A percentile compares a stretch with the other conserved stretches of the same genome.
Conservation (phyloP, 345 rosid species). For the Abelmoschus esculentus region DNA sequence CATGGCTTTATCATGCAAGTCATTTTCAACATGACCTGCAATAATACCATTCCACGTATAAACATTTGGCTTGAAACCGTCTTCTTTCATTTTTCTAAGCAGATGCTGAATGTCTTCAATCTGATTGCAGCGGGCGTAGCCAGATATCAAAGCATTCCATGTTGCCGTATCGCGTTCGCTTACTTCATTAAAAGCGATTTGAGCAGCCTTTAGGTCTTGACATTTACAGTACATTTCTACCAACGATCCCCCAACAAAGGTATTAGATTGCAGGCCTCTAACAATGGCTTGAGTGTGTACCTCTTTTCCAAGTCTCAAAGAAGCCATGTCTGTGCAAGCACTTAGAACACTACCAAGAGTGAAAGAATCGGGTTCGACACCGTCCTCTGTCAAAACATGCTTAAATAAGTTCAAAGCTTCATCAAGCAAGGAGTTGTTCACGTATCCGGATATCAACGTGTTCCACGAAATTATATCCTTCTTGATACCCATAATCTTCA, state of each 20-base stretch:
- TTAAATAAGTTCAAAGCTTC: constrained; percentile 40
- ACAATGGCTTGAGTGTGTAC: constrained; percentile 24
- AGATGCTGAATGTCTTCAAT: constrained; percentile 22
- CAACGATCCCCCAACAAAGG: constrained; percentile 55
- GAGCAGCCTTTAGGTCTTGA: constrained; percentile 26
- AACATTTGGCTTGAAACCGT: constrained; percentile 45
- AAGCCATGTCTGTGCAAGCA: constrained; percentile 43
- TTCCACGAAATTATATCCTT: constrained; percentile 51
- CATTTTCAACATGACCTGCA: constrained; percentile 43
- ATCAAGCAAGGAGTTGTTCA: constrained; percentile 28
- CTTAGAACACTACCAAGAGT: constrained; percentile 55
- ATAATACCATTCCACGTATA: constrained; percentile 52
- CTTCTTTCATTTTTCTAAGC: constrained; percentile 36
- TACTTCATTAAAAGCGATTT: constrained; percentile 39
- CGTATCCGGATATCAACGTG: constrained; percentile 54
- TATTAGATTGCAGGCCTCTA: constrained; percentile 40
- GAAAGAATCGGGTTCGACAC: constrained; percentile 37
- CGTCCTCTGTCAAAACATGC: constrained; percentile 30
- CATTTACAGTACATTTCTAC: constrained; percentile 51
- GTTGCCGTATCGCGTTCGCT: constrained; percentile 29
- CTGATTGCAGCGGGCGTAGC: constrained; percentile 43
- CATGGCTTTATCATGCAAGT: constrained; percentile 31
- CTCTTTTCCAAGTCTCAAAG: constrained; percentile 33
- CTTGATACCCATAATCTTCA: constrained; percentile 34
- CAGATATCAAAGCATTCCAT: constrained; percentile 53